Evolutionary conservation across 805 yeast species (phyloP), one percentile per base, ranked within the genome.

Genomic region (Ogataea angusta): DNA sequence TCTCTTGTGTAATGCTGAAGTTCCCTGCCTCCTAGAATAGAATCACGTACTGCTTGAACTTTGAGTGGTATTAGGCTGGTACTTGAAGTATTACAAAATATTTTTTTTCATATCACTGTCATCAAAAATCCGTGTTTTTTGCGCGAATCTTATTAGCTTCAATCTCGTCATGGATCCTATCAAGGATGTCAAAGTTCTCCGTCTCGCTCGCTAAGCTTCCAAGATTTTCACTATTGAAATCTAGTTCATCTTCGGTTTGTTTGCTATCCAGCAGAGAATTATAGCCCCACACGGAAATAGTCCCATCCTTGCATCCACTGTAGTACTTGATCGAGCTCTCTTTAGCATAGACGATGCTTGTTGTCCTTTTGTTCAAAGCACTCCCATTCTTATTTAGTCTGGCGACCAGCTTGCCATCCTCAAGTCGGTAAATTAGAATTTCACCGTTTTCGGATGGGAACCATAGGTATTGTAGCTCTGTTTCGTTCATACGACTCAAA

Each of bases 401-500:
- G 7, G 76, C 67, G 3, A 82, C 72, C 33, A 84, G 57, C 47
- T 75, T 78, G 0, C 93, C 95, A 48, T 81, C 85, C 1, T 67
- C 57, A 0, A 77, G 66, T 14, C 83, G 62, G 43, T 70, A 80
- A 35, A 83, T 69, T 29, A 80, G 67, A 1, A 86, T 62, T 48
- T 84, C 89, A 4, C 91, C 89, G 45, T 70, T 80, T 49, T 85
- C 93, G 0, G 88, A 80, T 0, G 95, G 91, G 39, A 80, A 78
- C 60, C 85, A 68, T 17, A 85, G 59, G 48, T 75, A 74, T 43
- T 77, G 85, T 6, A 71, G 54, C 25, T 72, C 79, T 4, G 80
- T 67, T 48, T 83, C 88, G 9, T 54, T 52, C 0, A 59, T 47
- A 1, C 80, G 77, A 38, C 76, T 72, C 15, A 83, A 55, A 32